A percentile compares a stretch with the other conserved stretches of the same genome.
phyloP scores from a whole-genome alignment of 164 flowering plant genomes.

The Pachysandra terminalis region DNA sequence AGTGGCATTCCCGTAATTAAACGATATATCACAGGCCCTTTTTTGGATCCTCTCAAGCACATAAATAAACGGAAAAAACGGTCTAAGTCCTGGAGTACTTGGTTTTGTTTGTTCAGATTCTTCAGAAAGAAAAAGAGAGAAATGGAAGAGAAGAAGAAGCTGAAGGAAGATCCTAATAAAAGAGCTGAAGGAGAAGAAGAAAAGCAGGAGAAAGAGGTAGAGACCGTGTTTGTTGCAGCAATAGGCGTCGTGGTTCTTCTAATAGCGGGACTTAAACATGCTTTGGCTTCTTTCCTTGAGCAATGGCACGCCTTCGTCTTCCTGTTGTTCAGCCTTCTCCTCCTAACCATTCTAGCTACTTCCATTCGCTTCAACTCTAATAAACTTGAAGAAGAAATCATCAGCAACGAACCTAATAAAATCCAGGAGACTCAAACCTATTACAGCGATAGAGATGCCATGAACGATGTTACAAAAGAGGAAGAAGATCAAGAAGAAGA shows the following conservation, averaged over 20 bases:
- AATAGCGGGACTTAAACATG: conserved; percentile 14
- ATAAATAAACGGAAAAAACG: no score
- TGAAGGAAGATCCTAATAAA: not conserved
- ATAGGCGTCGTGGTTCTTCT: conserved; percentile 16
- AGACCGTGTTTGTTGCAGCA: conserved; percentile 4
- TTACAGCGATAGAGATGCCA: not conserved
- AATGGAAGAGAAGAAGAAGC: conserved; percentile 11
- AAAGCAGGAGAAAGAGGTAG: not conserved
- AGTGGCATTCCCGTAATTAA: not conserved
- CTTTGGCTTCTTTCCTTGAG: conserved; percentile 15
- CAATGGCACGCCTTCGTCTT: conserved; percentile 61
- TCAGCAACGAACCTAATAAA: not conserved
- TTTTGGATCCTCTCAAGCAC: not conserved
- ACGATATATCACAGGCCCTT: not conserved
- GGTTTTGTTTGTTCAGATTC: not conserved
- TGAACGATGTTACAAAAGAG: not conserved
- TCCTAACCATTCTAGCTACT: conserved; percentile 49
- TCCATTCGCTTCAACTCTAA: conserved; percentile 23
- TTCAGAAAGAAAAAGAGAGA: conserved; percentile 10
- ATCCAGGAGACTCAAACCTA: not conserved
- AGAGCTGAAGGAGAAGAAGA: no score
- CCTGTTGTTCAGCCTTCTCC: conserved; percentile 46
- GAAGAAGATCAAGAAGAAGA: conserved; percentile 13
- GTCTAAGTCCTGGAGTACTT: conserved; percentile 2
- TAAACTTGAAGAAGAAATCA: not conserved